phyloP scores from a whole-genome alignment of 345 rosid species.

The Salix brachista region DNA sequence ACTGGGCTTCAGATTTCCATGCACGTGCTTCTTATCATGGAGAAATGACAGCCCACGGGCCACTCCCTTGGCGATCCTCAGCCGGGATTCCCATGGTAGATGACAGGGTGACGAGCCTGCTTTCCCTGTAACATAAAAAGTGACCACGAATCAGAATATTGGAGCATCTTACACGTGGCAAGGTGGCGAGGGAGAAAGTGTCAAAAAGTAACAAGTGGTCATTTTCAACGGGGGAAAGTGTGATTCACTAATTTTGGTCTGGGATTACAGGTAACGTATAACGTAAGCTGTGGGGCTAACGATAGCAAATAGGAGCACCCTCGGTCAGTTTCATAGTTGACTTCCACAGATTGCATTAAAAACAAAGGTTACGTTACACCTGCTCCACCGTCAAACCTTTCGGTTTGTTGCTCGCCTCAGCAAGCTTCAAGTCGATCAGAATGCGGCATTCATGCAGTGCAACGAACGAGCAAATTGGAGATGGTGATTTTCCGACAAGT shows the following conservation, averaged over 20 bases:
- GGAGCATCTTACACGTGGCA: too few relatives aligned
- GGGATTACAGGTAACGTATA: conserved; percentile 3
- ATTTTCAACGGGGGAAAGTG: too few relatives aligned
- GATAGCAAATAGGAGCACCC: conserved; percentile 4
- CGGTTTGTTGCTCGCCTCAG: conserved; percentile 22
- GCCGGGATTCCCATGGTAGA: conserved; percentile 83
- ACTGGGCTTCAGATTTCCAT: conserved; percentile 85
- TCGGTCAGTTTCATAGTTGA: background rate
- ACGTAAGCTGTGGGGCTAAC: conserved; percentile 35
- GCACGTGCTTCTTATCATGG: conserved; percentile 85
- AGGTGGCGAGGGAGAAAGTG: too few relatives aligned
- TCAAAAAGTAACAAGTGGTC: too few relatives aligned
- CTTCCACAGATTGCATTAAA: conserved; percentile 33
- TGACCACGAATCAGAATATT: background rate
- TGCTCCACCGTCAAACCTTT: conserved; percentile 41
- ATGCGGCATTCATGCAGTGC: conserved; percentile 5
- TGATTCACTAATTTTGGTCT: too few relatives aligned
- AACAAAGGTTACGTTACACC: conserved; percentile 49
- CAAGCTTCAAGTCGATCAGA: background rate
- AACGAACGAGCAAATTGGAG: background rate
- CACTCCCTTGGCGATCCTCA: conserved; percentile 71
- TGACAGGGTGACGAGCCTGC: conserved; percentile 79
- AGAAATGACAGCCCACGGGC: conserved; percentile 77
- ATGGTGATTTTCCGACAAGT: background rate
- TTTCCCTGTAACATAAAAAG: conserved; percentile 48